Evolutionary conservation across 2,329 filamentous ascomycete species (phyloP).

Genomic region (Elsinoe fawcettii): DNA sequence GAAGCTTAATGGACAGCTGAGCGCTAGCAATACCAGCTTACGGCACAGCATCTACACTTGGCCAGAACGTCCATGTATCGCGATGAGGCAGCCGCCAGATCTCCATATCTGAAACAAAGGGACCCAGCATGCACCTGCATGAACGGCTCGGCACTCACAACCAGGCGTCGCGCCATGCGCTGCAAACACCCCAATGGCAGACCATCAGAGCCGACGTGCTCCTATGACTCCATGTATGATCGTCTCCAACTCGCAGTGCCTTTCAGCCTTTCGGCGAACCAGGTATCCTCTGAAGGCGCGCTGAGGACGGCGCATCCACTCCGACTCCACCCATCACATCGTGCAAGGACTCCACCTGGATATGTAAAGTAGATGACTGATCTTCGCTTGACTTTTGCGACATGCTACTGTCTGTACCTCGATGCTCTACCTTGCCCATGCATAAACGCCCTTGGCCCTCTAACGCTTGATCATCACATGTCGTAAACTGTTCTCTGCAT

Average conservation of each 20-base stretch:
- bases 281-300: not conserved
- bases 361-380: not conserved
- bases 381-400: not conserved
- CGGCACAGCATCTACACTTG: not conserved
- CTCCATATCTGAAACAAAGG: conserved; percentile 1
- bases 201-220: not conserved
- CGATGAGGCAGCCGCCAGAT: not conserved
- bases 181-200: not conserved
- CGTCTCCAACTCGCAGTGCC: not conserved
- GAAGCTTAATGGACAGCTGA: not conserved
- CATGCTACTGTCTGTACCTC: not conserved
- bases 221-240: not conserved
- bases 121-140: not conserved
- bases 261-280: not conserved
- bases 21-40: not conserved
- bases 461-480: not conserved
- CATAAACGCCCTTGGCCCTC: not conserved
- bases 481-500: not conserved
- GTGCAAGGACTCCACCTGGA: not conserved
- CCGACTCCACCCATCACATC: too few species aligned
- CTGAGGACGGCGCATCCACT: not conserved
- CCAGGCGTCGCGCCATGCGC: not conserved
- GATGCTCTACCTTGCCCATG: not conserved
- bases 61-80: not conserved
- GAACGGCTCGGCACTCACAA: not conserved